Base-by-base conservation (phyloP, 805 yeast species). In the Wickerhamomyces xylosicus region DNA sequence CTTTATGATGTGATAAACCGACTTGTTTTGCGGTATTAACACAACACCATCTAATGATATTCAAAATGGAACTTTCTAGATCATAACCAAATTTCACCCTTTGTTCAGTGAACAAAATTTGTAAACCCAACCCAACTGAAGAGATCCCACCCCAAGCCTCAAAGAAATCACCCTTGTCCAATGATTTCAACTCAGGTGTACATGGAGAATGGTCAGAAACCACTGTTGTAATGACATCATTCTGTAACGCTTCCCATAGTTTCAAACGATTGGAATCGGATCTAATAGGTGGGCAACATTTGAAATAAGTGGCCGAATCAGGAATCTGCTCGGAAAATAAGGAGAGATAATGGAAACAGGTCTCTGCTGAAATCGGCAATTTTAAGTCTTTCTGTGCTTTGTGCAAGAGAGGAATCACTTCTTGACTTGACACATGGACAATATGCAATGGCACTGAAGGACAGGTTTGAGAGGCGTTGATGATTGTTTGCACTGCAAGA, bases 141-240 rank as follows among this genome's bases (percentile, higher is more conserved):
- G 95, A 71, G 32, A 89, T 86, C 9, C 97, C 97, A 28, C 97
- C 97, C 97, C 97, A 89, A 2, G 97, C 95, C 28, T 79, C 72
- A 49, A 89, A 76, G 57, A 89, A 89, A 56, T 89, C 95, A 32
- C 96, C 96, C 43, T 74, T 68, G 10, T 76, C 80, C 38, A 86
- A 66, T 18, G 85, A 83, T 59, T 89, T 89, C 52, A 89, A 66
- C 43, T 85, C 85, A 0, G 97, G 95, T 0, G 95, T 85, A 61
- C 97, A 89, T 3, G 97, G 97, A 4, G 95, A 85, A 61, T 89
- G 97, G 58, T 89, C 97, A 11, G 95, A 83, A 6, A 90, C 97
- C 4, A 89, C 95, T 3, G 95, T 78, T 14, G 84, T 73, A 43
- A 89, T 79, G 25, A 78, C 63, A 29, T 25, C 29, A 4, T 25